Base-by-base conservation (phyloP, 1,284 basidiomycete genomes). In the Boletus albobrunnescens region DNA sequence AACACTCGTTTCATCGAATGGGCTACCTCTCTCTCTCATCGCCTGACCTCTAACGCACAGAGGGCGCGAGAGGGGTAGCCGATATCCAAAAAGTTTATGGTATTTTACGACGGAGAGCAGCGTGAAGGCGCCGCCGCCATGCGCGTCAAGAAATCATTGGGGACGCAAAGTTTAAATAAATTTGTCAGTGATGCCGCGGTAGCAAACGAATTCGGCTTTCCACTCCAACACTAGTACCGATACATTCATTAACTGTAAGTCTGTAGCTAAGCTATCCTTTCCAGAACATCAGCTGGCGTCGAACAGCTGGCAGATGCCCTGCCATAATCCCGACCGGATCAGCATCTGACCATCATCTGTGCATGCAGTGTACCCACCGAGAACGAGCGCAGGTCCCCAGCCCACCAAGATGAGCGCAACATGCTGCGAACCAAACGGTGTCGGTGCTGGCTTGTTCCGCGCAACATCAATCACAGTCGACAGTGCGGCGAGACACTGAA, bases 401-500 rank as follows among this genome's bases (percentile, higher is more conserved):
- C 47, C 61, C 1, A 42, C 61, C 9, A 68, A 35, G 11, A 64
- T 35, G n/a, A 64, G 49, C 6, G 66, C 66, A 10, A 68, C 31
- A 28, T 68, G 62, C 31, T 64, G 62, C 16, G 62, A 60, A 27
- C 62, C 62, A 49, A 64, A 64, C 7, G 62, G 64, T 6, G 64
- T 62, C 2, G 61, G 61, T 5, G 36, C 47, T n/a, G 47, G 17
- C 1, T 39, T 41, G 27, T 42, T 50, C 17, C 1, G 49, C 8
- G 41, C 55, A n/a, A 64, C 53, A 35, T 64, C 66, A 19, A 64
- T 54, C 19, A 67, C 47, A 6, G 62, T 67, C 19, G 62, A 67
- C 35, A 64, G 37, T 17, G 59, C 51, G 16, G 63, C 64, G 27
- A 64, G 59, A 36, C 48, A 52, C 36, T 67, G 53, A 17, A 35